Conservation (phyloP, 257 asterid genomes). For the Striga asiatica region DNA sequence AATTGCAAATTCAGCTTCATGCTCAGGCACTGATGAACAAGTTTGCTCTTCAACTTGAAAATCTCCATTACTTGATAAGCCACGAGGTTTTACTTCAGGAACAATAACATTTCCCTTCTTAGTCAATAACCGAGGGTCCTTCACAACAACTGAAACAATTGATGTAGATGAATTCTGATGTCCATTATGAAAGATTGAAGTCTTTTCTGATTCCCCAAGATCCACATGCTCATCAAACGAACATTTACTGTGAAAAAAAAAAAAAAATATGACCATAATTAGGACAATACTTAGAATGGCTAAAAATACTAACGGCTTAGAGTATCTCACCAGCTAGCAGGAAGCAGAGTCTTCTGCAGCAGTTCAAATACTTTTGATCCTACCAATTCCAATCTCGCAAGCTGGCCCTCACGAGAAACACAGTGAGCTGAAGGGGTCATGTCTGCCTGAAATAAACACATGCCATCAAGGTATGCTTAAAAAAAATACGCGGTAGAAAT, state of each 20-base stretch:
- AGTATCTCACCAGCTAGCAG: constrained; percentile 41
- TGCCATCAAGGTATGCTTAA: not conserved
- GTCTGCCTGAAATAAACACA: not conserved
- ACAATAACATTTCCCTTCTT: not conserved
- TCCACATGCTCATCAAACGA: too few species aligned
- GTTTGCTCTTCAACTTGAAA: constrained; percentile 18
- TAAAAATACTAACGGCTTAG: constrained; percentile 1
- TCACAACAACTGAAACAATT: constrained; percentile 42
- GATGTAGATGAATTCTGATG: constrained; percentile 32
- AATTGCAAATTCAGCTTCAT: constrained; percentile 21
- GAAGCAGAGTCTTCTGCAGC: constrained; percentile 42
- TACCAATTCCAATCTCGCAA: constrained; percentile 64
- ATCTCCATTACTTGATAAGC: constrained; percentile 17
- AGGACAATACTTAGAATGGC: constrained; percentile 1
- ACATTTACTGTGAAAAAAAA: not conserved
- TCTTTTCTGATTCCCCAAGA: not conserved
- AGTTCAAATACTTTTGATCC: constrained; percentile 50
- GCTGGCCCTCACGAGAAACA: constrained; percentile 63
- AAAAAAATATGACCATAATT: not conserved
- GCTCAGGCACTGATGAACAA: constrained; percentile 11
- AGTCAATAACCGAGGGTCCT: constrained; percentile 53
- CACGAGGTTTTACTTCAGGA: not conserved
- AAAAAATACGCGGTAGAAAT: not conserved
- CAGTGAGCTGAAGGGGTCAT: constrained; percentile 20
- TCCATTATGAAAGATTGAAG: constrained; percentile 21